Base-by-base conservation (phyloP, 2,329 filamentous ascomycete species). In the Venturia oleaginea region DNA sequence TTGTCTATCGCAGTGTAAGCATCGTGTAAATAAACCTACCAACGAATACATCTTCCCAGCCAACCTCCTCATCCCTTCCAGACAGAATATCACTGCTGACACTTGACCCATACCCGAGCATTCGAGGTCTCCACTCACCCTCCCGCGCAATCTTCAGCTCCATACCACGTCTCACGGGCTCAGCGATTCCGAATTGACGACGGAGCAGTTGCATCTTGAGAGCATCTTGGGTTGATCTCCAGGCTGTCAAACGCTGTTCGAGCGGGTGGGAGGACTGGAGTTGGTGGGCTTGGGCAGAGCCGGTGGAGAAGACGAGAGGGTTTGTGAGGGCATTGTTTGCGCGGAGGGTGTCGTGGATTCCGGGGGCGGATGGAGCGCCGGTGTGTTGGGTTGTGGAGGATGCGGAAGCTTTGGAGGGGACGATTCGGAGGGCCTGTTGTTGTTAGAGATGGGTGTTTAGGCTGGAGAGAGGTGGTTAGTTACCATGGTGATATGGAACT, bases 151-250 rank as follows among this genome's bases (percentile, higher is more conserved):
- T 93, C 84, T 91, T 90, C 75, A 96, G 83, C 81, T 99, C 94
- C 94, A 99, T 97, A 67, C 88, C 90, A 64, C 93, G 86, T 65
- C 92, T 86, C 71, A 97, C 86, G 3, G 94, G 94, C 83, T 97
- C 94, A 32, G 90, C 91, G 71, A 97, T 88, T 68, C 94, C 94
- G 76, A 92, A 97, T 59, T 91, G 87, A 69, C 91, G 89, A 68
- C 91, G 87, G 71, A 97, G 84, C 62, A 86, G 83, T 79, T 92
- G 87, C 90, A 96, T 94, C 78, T 95, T 94, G 74, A 96, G 78
- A 40, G 81, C 76, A 71, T 96, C 89, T 79, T 97, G 93, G 51
- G 92, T 96, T 65, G 87, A 82, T 77, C 93, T 90, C 94, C 94
- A 99, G 73, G 87, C 84, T 72, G 88, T 85, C 66, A 99, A 89